Evolutionary conservation across 2,329 filamentous ascomycete species (phyloP).

Genomic region (Talaromyces islandicus): DNA sequence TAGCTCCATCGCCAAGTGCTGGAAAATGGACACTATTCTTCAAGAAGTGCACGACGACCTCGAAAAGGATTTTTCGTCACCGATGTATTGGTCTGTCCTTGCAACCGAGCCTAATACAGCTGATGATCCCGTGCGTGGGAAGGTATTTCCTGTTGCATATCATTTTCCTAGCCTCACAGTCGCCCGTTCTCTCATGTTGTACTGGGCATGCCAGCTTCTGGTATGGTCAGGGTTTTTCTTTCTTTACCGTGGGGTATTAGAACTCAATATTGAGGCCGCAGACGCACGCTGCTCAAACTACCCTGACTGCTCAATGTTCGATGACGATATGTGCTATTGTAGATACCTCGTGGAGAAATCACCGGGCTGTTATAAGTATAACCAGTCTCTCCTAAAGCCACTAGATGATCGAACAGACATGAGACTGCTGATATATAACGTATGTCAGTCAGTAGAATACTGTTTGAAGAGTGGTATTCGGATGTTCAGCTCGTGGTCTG

Average conservation of each 20-base stretch:
- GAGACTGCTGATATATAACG: slow-evolving; percentile 21
- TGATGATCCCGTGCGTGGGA: slow-evolving; percentile 7
- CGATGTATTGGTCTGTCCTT: slow-evolving; percentile 25
- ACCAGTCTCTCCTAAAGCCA: slow-evolving; percentile 14
- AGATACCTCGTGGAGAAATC: background rate
- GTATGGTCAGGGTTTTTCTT: slow-evolving; percentile 29
- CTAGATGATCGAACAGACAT: slow-evolving; percentile 21
- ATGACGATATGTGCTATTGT: slow-evolving; percentile 8
- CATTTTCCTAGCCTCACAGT: slow-evolving; percentile 21
- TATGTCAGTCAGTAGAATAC: slow-evolving; percentile 32
- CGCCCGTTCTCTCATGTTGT: slow-evolving; percentile 24
- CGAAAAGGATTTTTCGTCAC: slow-evolving; percentile 15
- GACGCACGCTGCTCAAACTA: slow-evolving; percentile 7
- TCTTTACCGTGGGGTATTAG: slow-evolving; percentile 22
- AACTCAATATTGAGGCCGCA: slow-evolving; percentile 10
- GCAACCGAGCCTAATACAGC: slow-evolving; percentile 12
- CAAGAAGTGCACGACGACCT: slow-evolving; percentile 19
- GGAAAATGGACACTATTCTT: slow-evolving; percentile 22
- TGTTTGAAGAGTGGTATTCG: slow-evolving; percentile 19
- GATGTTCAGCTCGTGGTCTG: slow-evolving; percentile 9
- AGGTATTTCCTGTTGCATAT: slow-evolving; percentile 25
- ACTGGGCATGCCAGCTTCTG: slow-evolving; percentile 27
- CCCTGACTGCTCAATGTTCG: background rate
- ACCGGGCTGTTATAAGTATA: slow-evolving; percentile 7
- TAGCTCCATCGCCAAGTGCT: slow-evolving; percentile 18